phyloP scores from a whole-genome alignment of 305 asterid genomes.

The Fraxinus greggii region DNA sequence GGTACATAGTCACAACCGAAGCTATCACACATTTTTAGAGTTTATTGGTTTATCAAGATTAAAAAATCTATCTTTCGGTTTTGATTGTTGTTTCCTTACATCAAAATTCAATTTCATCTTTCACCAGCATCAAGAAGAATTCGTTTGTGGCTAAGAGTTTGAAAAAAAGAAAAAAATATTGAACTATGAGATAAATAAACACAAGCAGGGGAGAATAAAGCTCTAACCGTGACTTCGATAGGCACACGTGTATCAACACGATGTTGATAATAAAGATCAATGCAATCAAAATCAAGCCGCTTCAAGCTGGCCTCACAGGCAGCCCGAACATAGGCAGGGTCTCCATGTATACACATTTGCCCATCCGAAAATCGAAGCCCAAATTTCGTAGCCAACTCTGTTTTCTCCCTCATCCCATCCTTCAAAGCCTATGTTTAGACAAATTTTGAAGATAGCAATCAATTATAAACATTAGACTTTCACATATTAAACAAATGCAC shows the following conservation, averaged over 20 bases:
- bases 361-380: constrained; percentile 29
- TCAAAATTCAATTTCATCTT: not conserved
- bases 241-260: constrained; percentile 38
- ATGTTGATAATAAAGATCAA: constrained; percentile 41
- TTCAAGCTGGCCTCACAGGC: constrained; percentile 45
- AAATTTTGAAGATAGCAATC: not conserved
- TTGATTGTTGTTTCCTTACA: not conserved
- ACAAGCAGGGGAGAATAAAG: not conserved
- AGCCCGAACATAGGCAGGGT: constrained; percentile 36
- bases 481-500: not conserved
- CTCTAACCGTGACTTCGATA: constrained; percentile 43
- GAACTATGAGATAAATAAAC: not conserved
- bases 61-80: not conserved
- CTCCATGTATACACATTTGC: constrained; percentile 30
- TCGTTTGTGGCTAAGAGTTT: not conserved
- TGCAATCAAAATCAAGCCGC: constrained; percentile 35
- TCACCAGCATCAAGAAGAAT: not conserved
- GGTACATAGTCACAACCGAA: not conserved
- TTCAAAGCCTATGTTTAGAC: constrained; percentile 33
- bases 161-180: not conserved
- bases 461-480: not conserved
- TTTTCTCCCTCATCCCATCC: constrained; percentile 38
- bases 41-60: not conserved
- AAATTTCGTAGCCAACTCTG: constrained; percentile 44
- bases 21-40: not conserved